Base-by-base conservation (phyloP, 805 yeast species). In the Hyphopichia homilentoma region DNA sequence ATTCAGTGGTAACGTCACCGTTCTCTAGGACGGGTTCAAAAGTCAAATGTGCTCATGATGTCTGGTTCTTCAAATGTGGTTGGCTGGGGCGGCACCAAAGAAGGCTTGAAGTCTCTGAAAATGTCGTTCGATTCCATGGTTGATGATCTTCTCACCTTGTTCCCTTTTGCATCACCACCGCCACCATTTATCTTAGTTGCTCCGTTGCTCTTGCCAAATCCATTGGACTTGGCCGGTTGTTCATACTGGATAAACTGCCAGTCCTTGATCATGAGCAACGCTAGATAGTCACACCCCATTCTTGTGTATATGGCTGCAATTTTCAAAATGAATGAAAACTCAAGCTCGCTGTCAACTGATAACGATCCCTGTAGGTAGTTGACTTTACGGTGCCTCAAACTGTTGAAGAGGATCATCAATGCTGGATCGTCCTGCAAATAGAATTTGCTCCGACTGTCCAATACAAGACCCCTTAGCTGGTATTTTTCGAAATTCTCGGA, bases 201-300 rank as follows among this genome's bases (percentile, higher is more conserved):
- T 27, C 20, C 16, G 18, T 22, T 12, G 6, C 9, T 11, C n/a
- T n/a, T n/a, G n/a, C n/a, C n/a, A n/a, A n/a, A n/a, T n/a, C n/a
- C n/a, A n/a, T n/a, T 30, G 33, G 14, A 18, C 28, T n/a, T 11
- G 23, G n/a, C n/a, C n/a, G n/a, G n/a, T n/a, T n/a, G n/a, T 28
- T 41, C 47, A 17, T 30, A 39, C 23, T 43, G 40, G 24, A 44
- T 34, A 48, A 87, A 88, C 19, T 60, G 59, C 96, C 96, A 89
- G 38, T 74, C 76, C 29, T 65, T 66, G 2, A 82, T 63, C 28
- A 88, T 53, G 32, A 77, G 70, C 16, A 84, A 50, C 0, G 88
- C 79, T 25, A 90, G 54, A 38, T 79, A 75, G 47, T 89, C 95
- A 59, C 97, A 89, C 0, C 97, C 97, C 96, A 89, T 86, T 36